These are phyloP conservation scores for Penicillium coprophilum DNA, from an alignment of 495 filamentous ascomycete genomes.

Conservation along the genomic window DNA sequence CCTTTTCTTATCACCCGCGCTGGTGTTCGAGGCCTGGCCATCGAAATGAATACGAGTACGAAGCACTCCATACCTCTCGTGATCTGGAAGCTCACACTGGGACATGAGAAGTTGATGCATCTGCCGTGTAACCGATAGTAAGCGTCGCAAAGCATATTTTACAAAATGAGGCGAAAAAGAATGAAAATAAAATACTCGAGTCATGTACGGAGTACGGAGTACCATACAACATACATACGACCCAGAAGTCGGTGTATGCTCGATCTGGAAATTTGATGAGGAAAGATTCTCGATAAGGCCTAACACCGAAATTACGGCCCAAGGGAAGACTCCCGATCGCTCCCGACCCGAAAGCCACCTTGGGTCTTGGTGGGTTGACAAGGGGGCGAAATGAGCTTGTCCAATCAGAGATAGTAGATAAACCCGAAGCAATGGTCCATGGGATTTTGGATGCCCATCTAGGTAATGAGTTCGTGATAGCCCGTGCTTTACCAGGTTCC, in stretches of 20 bases:
- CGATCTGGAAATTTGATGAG: background rate
- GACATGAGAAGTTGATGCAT: background rate
- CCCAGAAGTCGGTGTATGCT: background rate
- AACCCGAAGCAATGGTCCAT: slow-evolving; percentile 10
- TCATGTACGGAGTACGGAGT: too few relatives aligned
- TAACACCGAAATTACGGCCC: background rate
- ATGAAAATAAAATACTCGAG: background rate
- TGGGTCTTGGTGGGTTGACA: background rate
- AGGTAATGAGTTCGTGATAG: background rate
- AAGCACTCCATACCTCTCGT: too few relatives aligned
- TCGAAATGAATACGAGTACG: too few relatives aligned
- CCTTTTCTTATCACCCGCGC: too few relatives aligned
- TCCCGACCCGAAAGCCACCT: background rate
- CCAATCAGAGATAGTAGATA: background rate
- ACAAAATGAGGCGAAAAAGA: background rate
- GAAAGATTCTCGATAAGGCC: background rate
- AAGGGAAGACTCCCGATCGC: background rate
- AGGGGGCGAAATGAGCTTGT: background rate
- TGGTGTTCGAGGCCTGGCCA: too few relatives aligned
- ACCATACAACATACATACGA: too few relatives aligned
- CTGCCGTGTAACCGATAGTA: background rate
- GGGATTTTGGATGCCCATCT: background rate
- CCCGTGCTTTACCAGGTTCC: slow-evolving; percentile 23
- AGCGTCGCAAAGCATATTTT: background rate
- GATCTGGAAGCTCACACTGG: background rate